Evolutionary conservation across 2,329 filamentous ascomycete genomes (phyloP).

Genomic region (Grosmannia penicillata): DNA sequence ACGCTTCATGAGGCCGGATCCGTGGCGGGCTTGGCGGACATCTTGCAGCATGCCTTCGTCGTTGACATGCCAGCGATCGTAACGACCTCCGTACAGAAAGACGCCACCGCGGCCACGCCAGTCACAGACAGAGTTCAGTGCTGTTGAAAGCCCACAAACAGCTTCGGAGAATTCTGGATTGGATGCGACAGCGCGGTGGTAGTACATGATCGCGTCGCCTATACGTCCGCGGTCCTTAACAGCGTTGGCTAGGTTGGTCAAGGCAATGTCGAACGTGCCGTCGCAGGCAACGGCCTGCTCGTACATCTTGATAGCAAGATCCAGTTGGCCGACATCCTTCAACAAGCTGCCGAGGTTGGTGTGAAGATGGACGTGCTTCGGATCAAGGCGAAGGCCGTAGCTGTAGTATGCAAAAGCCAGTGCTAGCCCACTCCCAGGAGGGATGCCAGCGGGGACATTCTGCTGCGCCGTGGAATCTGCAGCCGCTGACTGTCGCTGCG

Average conservation of each 20-base stretch:
- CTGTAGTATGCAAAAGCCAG: conserved; percentile 90
- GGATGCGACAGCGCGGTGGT: conserved; percentile 75
- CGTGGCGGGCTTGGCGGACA: conserved; percentile 41
- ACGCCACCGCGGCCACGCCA: conserved; percentile 86
- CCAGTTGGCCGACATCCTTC: conserved; percentile 89
- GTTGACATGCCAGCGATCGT: conserved; percentile 89
- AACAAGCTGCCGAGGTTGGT: conserved; percentile 90
- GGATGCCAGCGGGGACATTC: conserved; percentile 55
- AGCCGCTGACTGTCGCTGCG: conserved; percentile 6
- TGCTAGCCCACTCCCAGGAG: conserved; percentile 73
- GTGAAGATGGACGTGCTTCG: conserved; percentile 85
- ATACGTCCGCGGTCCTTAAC: conserved; percentile 94
- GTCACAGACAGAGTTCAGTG: conserved; percentile 89
- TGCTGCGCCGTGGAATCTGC: conserved; percentile 11
- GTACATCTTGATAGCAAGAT: conserved; percentile 91
- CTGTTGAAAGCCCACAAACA: conserved; percentile 87
- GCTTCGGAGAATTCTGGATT: conserved; percentile 95
- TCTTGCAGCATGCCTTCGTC: conserved; percentile 71
- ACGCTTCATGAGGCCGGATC: conserved; percentile 72
- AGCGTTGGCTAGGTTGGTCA: conserved; percentile 92
- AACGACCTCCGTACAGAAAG: conserved; percentile 52
- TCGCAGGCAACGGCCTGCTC: conserved; percentile 88
- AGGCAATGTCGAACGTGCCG: conserved; percentile 86
- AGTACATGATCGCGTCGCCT: conserved; percentile 82
- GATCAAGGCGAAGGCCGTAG: conserved; percentile 76